Conservation (phyloP, 257 asterid genomes). For the Schizonepeta tenuifolia region DNA sequence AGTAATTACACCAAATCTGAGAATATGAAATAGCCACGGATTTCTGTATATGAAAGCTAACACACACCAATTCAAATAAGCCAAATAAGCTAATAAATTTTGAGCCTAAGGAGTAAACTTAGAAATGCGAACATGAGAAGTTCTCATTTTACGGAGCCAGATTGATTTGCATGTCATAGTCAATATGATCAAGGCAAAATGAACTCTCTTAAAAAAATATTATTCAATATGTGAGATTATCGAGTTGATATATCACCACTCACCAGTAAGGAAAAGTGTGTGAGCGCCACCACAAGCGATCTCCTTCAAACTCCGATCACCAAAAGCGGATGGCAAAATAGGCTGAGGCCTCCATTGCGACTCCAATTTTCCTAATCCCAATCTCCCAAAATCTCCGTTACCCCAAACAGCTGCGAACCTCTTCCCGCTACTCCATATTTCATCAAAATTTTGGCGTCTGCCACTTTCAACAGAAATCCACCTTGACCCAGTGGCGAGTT, state of each 20-base stretch:
- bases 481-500: constrained; percentile 36
- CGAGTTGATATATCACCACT: constrained; percentile 48
- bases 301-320: constrained; percentile 62
- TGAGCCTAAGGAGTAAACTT: not conserved
- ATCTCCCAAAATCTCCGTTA: constrained; percentile 94
- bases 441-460: constrained; percentile 24
- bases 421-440: constrained; percentile 49
- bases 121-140: not conserved
- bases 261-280: constrained; percentile 91
- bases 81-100: not conserved
- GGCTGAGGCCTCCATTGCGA: constrained; percentile 80
- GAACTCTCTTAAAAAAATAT: not conserved
- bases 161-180: constrained; percentile 16
- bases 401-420: constrained; percentile 90
- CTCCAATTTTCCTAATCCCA: constrained; percentile 81
- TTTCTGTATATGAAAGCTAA: not conserved
- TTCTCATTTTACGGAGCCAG: not conserved
- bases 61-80: not conserved
- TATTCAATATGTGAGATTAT: not conserved
- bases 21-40: not conserved
- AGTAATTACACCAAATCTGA: not conserved
- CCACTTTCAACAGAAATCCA: constrained; percentile 45
- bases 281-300: constrained; percentile 98
- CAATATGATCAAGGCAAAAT: constrained; percentile 8
- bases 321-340: constrained; percentile 61